Evolutionary conservation across 1,284 basidiomycete genomes (phyloP), one percentile per base, ranked within the genome.

Genomic region (Golubevia pallescens): DNA sequence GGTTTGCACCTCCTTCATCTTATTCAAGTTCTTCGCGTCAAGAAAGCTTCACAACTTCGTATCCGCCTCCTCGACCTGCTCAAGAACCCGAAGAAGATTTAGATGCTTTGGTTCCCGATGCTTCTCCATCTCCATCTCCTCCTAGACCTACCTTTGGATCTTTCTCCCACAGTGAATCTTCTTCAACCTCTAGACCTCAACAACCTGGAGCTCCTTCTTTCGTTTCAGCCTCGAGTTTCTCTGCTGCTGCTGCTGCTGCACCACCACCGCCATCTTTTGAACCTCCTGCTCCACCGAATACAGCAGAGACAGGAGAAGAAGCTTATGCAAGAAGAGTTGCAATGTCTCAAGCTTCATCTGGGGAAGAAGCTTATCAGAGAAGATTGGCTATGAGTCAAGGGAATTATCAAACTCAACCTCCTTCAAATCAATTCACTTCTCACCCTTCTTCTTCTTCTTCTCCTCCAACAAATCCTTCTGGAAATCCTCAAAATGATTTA

Each of bases 361-460:
- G 71, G 3, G 66, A 73, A 55, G 71, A 73, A 32, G 71, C 66
- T 1, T 72, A 76, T 32, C 65, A 58, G 2, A 56, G 68, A 3
- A 38, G 73, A 28, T 56, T 71, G 1, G 72, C 65, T 20, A 57
- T 72, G 52, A 70, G 67, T 13, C 67, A 64, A 52, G 21, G 52
- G 20, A 57, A 56, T 32, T 34, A 61, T 16, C 53, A 53, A 19
- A 23, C 51, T n/a, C 23, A 58, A 4, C 66, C 71, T 3, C 66
- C 58, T 2, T 32, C 62, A 23, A n/a, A n/a, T 23, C n/a, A 6
- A 24, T 54, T 57, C 19, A 20, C 28, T 38, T 7, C 58, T 16
- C n/a, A 21, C 34, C 21, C 54, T 57, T 23, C 53, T 14, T n/a
- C 51, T 13, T 14, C 48, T 20, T 8, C 55, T 13, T 24, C 62